Percentiles rank a stretch among this genome's conserved stretches.
Evolutionary conservation across 2,329 filamentous ascomycete species (phyloP).

Genomic region (Spiromastix sp.): DNA sequence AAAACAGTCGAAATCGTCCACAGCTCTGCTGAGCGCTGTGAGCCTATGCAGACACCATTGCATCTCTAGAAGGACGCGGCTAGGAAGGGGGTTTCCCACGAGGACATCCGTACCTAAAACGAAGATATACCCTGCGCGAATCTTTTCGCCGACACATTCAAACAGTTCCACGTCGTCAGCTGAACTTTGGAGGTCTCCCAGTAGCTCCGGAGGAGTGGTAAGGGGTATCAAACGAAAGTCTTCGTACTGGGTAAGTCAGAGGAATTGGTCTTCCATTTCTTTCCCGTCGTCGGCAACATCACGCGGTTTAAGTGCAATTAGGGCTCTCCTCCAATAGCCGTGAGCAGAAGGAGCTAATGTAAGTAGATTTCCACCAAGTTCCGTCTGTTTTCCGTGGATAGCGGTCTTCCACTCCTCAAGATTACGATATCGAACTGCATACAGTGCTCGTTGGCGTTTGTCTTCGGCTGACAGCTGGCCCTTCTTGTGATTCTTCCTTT

Average conservation of each 20-base stretch:
- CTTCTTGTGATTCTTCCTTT: no score
- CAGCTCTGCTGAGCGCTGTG: background rate
- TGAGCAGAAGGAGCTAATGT: background rate
- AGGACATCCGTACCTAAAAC: background rate
- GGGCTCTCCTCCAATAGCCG: background rate
- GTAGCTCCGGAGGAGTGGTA: background rate
- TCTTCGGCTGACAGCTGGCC: no score
- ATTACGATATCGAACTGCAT: no score
- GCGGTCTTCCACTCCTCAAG: no score
- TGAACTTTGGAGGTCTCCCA: background rate
- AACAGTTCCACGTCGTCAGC: background rate
- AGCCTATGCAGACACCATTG: slow-evolving; percentile 2
- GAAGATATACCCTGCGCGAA: background rate
- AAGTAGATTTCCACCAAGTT: background rate
- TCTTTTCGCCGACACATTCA: background rate
- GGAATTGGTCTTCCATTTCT: background rate
- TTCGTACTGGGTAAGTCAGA: background rate
- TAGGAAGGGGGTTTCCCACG: background rate
- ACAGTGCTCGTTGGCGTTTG: no score
- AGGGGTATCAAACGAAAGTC: background rate
- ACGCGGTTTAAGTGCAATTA: background rate
- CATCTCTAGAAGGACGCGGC: background rate
- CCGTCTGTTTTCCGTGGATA: no score
- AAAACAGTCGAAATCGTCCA: no score
- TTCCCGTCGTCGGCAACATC: background rate